Conservation (phyloP, 2,329 filamentous ascomycete species). For the Aaosphaeria arxii region DNA sequence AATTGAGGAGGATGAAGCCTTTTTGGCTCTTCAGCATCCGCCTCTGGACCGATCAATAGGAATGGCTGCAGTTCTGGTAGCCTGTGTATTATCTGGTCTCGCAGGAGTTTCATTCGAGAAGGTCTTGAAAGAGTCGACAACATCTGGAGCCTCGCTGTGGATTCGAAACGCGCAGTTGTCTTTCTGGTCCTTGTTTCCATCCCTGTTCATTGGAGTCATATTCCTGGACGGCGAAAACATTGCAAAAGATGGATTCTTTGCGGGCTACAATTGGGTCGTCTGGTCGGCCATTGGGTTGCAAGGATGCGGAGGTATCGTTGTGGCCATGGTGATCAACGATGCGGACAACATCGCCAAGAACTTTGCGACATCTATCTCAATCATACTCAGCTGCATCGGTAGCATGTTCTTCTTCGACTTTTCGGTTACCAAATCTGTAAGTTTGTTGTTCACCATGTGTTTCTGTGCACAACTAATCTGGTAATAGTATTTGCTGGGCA, state of each 20-base stretch:
- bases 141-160: conserved; percentile 77
- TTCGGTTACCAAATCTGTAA: conserved; percentile 54
- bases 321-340: conserved; percentile 76
- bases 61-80: conserved; percentile 71
- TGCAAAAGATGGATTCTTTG: conserved; percentile 82
- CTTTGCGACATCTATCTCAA: conserved; percentile 88
- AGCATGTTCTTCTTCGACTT: conserved; percentile 87
- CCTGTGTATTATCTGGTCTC: conserved; percentile 77
- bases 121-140: conserved; percentile 79
- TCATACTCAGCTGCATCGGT: conserved; percentile 80
- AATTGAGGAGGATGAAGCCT: conserved; percentile 60
- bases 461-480: conserved; percentile 2
- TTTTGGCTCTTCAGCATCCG: conserved; percentile 47
- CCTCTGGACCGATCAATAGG: conserved; percentile 77
- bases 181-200: conserved; percentile 89
- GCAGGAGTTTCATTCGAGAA: conserved; percentile 90
- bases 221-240: conserved; percentile 86
- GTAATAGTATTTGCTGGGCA: conserved; percentile 70
- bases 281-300: conserved; percentile 84
- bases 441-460: conserved; percentile 3
- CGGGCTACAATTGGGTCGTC: conserved; percentile 89
- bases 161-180: conserved; percentile 91
- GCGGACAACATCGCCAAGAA: conserved; percentile 91
- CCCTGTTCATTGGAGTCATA: conserved; percentile 79
- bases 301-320: conserved; percentile 78